Conservation (phyloP, 495 filamentous ascomycete genomes). For the Staphylotrichum tortipilum region DNA sequence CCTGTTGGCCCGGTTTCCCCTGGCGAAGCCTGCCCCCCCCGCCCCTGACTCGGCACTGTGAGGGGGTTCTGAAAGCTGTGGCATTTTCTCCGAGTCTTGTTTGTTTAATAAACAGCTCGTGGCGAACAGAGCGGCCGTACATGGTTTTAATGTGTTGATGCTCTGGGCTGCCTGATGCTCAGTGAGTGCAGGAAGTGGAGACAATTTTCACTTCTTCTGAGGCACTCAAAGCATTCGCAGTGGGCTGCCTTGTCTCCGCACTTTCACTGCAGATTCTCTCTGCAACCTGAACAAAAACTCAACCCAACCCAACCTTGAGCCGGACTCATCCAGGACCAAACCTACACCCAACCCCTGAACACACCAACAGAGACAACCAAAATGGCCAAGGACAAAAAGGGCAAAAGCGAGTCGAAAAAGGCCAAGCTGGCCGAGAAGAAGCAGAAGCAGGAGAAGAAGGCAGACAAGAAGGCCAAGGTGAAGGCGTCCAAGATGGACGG, state of each 20-base stretch:
- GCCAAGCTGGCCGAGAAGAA: conserved; percentile 55
- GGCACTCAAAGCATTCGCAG: too few species aligned
- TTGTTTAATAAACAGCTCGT: too few species aligned
- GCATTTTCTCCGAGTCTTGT: too few species aligned
- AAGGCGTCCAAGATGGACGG: conserved; percentile 48
- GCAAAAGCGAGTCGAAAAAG: conserved; percentile 52
- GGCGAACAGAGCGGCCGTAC: too few species aligned
- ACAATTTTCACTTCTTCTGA: not conserved
- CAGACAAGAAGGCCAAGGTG: conserved; percentile 53
- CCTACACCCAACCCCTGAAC: not conserved
- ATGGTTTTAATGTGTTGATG: too few species aligned
- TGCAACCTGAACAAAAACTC: not conserved
- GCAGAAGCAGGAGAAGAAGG: conserved; percentile 55
- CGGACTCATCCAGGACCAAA: too few species aligned
- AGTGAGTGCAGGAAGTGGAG: not conserved
- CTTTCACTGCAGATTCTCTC: conserved; percentile 8
- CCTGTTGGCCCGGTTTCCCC: too few species aligned
- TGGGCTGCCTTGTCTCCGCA: too few species aligned
- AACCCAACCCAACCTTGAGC: too few species aligned
- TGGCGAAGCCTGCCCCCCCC: too few species aligned
- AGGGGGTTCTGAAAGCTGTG: too few species aligned
- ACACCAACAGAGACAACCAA: not conserved
- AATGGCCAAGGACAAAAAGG: conserved; percentile 55
- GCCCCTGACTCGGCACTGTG: too few species aligned
- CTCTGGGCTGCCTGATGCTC: not conserved